phyloP scores from a whole-genome alignment of 805 yeast species.

The Metschnikowia drakensbergensis region DNA sequence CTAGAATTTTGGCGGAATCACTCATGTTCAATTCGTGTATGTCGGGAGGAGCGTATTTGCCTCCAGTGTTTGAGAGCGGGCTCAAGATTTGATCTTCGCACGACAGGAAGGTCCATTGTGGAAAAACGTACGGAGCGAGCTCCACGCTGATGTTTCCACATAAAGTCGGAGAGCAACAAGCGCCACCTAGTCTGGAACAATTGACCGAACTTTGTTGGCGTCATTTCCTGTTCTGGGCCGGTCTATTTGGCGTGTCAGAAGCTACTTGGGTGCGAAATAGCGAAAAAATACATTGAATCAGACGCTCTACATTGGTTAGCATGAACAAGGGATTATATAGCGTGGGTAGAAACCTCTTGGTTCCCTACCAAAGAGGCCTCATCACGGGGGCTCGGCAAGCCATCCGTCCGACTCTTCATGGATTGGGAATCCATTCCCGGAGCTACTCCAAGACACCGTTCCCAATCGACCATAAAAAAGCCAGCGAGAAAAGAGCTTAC shows the following conservation, averaged over 20 bases:
- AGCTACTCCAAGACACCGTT: slow-evolving; percentile 29
- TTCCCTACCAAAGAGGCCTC: not conserved
- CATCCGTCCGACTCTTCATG: not conserved
- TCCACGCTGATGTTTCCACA: no score
- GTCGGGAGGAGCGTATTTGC: slow-evolving; percentile 1
- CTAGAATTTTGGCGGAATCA: slow-evolving; percentile 30
- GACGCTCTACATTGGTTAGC: not conserved
- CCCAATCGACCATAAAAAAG: slow-evolving; percentile 31
- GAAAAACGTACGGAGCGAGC: no score
- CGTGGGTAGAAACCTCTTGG: not conserved
- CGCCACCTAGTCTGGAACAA: no score
- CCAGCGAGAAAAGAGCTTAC: slow-evolving; percentile 24
- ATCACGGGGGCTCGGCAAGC: not conserved
- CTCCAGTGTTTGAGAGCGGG: slow-evolving; percentile 1
- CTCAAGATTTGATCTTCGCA: slow-evolving; percentile 1
- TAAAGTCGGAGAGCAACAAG: no score
- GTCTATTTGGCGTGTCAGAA: not conserved
- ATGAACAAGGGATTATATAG: not conserved
- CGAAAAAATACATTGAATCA: not conserved
- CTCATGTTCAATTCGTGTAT: slow-evolving; percentile 16
- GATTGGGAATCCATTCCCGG: not conserved
- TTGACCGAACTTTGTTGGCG: no score
- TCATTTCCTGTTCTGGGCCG: no score
- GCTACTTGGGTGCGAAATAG: slow-evolving; percentile 3
- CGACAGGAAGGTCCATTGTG: not conserved